A percentile compares a stretch with the other conserved stretches of the same genome.
These are phyloP conservation scores for Phytophthora multivora DNA, from an alignment of 352 stramenopile species.

Conservation along the genomic window DNA sequence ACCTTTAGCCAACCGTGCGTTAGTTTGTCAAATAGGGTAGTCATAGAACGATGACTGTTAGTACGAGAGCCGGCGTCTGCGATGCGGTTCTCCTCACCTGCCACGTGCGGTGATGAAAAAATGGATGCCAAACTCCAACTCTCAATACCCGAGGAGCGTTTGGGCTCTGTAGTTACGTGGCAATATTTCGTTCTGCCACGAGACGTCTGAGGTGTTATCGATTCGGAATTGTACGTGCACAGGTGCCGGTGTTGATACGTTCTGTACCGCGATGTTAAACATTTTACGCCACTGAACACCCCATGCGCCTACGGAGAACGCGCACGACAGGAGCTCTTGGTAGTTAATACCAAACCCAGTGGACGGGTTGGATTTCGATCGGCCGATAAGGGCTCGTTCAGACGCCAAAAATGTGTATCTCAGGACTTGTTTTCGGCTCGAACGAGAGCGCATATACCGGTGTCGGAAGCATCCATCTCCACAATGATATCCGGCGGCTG, in stretches of 20 bases:
- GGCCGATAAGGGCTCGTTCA: not conserved
- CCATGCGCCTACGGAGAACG: slow-evolving; percentile 15
- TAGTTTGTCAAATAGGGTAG: slow-evolving; percentile 7
- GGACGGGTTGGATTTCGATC: not conserved
- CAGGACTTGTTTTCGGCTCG: not conserved
- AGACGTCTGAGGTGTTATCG: slow-evolving; percentile 22
- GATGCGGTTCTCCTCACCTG: slow-evolving; percentile 1
- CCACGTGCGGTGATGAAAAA: slow-evolving; percentile 14
- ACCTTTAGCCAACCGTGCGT: slow-evolving; percentile 9
- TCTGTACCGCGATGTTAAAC: too few relatives aligned
- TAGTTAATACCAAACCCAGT: slow-evolving; percentile 31
- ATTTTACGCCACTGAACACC: not conserved
- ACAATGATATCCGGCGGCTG: slow-evolving; percentile 5
- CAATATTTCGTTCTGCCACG: slow-evolving; percentile 15
- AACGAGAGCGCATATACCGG: slow-evolving; percentile 4
- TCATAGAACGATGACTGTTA: not conserved
- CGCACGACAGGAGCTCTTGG: slow-evolving; percentile 21
- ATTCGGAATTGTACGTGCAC: slow-evolving; percentile 26
- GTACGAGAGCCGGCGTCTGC: slow-evolving; percentile 5
- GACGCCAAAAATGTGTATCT: not conserved
- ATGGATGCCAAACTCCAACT: not conserved
- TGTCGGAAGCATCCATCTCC: too few relatives aligned
- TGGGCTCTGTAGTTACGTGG: slow-evolving; percentile 14
- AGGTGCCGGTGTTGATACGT: too few relatives aligned
- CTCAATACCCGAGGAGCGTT: not conserved